These are phyloP conservation scores for Chlorella sp. DNA, from an alignment of 139 green algal genomes.

Conservation along the genomic window DNA sequence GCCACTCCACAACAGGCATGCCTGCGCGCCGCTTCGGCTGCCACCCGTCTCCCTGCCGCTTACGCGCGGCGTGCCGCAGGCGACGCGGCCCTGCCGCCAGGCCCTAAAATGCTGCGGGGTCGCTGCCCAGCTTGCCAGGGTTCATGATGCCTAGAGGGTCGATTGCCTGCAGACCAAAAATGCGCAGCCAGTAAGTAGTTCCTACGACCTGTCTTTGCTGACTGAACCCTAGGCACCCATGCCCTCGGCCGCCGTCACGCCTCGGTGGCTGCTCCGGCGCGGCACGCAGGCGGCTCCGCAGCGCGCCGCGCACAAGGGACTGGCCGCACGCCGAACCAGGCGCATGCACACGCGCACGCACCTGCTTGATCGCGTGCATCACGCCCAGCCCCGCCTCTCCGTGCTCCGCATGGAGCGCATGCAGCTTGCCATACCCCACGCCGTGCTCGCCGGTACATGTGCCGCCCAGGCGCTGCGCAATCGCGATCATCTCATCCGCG, in stretches of 20 bases:
- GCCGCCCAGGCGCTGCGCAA: conserved; percentile 39
- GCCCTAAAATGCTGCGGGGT: conserved; percentile 13
- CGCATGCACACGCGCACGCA: too few species aligned
- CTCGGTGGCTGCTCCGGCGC: too few species aligned
- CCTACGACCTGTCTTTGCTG: too few species aligned
- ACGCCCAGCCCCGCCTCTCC: conserved; percentile 42
- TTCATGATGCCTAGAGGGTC: conserved; percentile 71
- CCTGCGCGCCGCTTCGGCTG: background rate
- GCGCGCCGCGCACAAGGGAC: too few species aligned
- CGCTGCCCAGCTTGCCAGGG: conserved; percentile 69
- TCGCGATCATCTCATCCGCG: background rate
- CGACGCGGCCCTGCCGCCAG: background rate
- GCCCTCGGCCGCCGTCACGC: too few species aligned
- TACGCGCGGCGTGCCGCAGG: background rate
- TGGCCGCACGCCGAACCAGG: too few species aligned
- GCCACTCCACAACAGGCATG: background rate
- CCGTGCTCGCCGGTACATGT: conserved; percentile 72
- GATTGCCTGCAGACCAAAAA: too few species aligned
- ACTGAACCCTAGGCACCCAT: too few species aligned
- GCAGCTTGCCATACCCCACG: conserved; percentile 64
- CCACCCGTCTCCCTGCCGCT: background rate
- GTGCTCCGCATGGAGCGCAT: conserved; percentile 52
- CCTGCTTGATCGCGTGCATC: conserved; percentile 60
- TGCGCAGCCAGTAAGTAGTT: too few species aligned
- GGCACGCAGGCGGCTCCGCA: too few species aligned